phyloP scores from a whole-genome alignment of 179 eudicot species.

The Nepenthes alata region DNA sequence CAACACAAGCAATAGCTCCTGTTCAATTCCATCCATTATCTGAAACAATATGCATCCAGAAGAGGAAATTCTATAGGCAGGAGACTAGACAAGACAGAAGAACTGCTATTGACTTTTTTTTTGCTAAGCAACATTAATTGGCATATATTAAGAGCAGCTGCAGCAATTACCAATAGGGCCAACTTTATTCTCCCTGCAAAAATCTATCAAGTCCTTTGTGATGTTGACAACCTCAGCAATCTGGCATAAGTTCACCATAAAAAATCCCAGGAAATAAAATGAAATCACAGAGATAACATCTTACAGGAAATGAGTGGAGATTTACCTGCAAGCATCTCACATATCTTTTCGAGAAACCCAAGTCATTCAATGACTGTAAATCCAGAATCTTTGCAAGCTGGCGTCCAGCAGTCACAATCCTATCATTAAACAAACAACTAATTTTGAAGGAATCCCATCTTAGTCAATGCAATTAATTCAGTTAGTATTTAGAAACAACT shows the following conservation, averaged over 20 bases:
- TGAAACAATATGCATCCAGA: too few relatives aligned
- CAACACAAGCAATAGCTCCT: too few relatives aligned
- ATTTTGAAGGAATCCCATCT: neutral
- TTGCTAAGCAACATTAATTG: too few relatives aligned
- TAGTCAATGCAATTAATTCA: neutral
- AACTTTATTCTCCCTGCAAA: constrained; percentile 54
- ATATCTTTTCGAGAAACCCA: constrained; percentile 92
- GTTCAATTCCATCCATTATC: too few relatives aligned
- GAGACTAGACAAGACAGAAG: too few relatives aligned
- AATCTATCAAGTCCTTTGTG: constrained; percentile 85
- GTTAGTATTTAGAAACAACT: too few relatives aligned
- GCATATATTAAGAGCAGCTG: neutral
- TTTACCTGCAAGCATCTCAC: constrained; percentile 86
- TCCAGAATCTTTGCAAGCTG: constrained; percentile 84
- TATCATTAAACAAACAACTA: constrained; percentile 11
- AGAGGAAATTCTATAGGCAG: too few relatives aligned
- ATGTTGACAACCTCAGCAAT: constrained; percentile 90
- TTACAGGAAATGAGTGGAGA: neutral
- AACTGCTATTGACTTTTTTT: too few relatives aligned
- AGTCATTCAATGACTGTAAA: constrained; percentile 73
- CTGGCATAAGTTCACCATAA: constrained; percentile 25
- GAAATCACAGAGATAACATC: constrained; percentile 2
- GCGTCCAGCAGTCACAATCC: constrained; percentile 83
- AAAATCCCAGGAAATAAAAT: neutral
- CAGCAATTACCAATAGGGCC: constrained; percentile 72